Evolutionary conservation across 306 rosid species (phyloP).

Genomic region (Gillenia trifoliata): DNA sequence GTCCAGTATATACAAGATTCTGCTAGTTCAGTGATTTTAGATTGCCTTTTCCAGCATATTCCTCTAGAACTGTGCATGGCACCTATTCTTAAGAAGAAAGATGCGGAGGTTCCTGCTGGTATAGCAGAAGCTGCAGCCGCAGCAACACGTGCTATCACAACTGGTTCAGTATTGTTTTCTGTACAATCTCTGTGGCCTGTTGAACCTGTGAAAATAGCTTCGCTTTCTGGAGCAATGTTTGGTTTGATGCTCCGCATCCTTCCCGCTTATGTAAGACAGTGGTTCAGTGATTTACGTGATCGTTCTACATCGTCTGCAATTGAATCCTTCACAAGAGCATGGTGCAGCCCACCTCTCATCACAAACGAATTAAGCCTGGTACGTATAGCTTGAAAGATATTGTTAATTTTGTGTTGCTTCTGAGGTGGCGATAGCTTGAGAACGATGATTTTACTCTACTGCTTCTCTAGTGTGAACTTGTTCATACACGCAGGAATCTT

Average conservation of each 20-base stretch:
- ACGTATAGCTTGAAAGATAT: constrained; percentile 1
- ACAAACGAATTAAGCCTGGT: constrained; percentile 85
- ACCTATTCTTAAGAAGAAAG: constrained; percentile 71
- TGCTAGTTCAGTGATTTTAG: constrained; percentile 62
- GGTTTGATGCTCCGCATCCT: constrained; percentile 88
- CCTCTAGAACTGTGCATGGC: constrained; percentile 51
- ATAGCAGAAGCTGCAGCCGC: constrained; percentile 62
- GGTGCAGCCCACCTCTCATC: constrained; percentile 91
- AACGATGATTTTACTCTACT: background rate
- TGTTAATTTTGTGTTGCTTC: background rate
- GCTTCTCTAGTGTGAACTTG: background rate
- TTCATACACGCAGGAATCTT: background rate
- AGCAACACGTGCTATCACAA: constrained; percentile 61
- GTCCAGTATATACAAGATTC: constrained; percentile 82
- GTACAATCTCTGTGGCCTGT: constrained; percentile 82
- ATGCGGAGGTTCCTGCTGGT: constrained; percentile 48
- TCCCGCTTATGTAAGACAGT: constrained; percentile 92
- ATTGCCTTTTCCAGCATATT: constrained; percentile 91
- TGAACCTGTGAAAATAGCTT: constrained; percentile 61
- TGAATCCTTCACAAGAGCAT: constrained; percentile 80
- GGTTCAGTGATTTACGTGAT: constrained; percentile 82
- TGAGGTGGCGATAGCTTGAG: background rate
- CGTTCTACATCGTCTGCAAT: constrained; percentile 59
- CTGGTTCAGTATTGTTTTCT: constrained; percentile 56
- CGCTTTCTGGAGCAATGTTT: constrained; percentile 74